Evolutionary conservation across 768 basidiomycete species (phyloP), one percentile per base, ranked within the genome.

Genomic region (Steccherinum ochraceum): DNA sequence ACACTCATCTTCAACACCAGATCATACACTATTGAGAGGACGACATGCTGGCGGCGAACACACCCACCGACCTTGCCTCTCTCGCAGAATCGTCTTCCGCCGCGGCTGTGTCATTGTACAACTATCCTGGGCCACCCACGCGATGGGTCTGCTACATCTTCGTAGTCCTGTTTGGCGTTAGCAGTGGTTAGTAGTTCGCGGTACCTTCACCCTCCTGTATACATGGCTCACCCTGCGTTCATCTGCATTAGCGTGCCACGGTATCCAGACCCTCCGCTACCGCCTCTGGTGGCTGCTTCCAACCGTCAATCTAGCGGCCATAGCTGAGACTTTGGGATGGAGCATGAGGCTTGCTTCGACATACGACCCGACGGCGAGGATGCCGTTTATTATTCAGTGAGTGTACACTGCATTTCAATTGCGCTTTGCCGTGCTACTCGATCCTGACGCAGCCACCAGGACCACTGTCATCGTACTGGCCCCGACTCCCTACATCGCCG

Each of bases 401-500:
- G 70, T 64, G 13, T 40, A 7, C 24, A n/a, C n/a, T n/a, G n/a
- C n/a, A n/a, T n/a, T 40, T 7, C 20, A 11, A 25, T 5, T 48
- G 11, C 12, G 4, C 12, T 24, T 25, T 43, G 39, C 27, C n/a
- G 4, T 40, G 40, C 40, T 23, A 40, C 13, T 20, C 7, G 12
- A 50, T 44, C 12, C 2, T 13, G 4, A 21, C 13, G 4, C 26
- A 12, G n/a, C 4, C 5, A 4, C 16, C 45, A 67, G 67, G 49
- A 63, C 61, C n/a, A 77, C 75, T 0, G 75, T 81, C 46, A 54
- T 81, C 13, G 80, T 85, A 56, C 64, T 83, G 40, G 77, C 72
- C 0, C 81, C 82, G 1, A 82, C 80, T 0, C 79, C 79, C 1
- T 66, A 83, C 7, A 61, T 82, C 4, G 81, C 81, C 0, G 81